Base-by-base conservation (phyloP, 2,329 filamentous ascomycete species). In the Didymella exigua region DNA sequence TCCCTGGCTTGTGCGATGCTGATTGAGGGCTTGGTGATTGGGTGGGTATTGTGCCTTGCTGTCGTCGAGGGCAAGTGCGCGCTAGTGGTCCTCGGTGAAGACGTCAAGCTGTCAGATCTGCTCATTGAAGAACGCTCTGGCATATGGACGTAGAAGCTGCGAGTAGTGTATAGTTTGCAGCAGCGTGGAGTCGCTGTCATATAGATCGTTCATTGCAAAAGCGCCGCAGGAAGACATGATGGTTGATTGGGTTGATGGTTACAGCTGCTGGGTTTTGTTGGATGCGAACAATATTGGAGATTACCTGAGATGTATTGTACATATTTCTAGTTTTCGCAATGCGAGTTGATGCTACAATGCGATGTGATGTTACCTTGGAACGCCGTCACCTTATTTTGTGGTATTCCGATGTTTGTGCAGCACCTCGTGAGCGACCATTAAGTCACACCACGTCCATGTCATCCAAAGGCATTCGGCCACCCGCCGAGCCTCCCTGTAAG, bases 151-250 rank as follows among this genome's bases (percentile, higher is more conserved):
- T 11, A 56, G 42, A 37, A 48, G 51, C 29, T 62, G 51, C 14
- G 60, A 58, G 30, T 60, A 60, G 33, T 60, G 37, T 6, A 49
- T 49, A 5, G 54, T 54, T 23, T 61, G 54, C 24, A 63, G 33
- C 5, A 63, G 47, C 1, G 54, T 30, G 19, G 58, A 63, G 30
- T 63, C 61, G 27, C 52, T 59, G 23, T 56, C 60, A 33, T 61
- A 62, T 10, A 49, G 26, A 13, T 41, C 31, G 34, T 49, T 56
- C 40, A 63, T 43, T 3, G 56, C 60, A 26, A 49, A 56, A 4
- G 58, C 60, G 14, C 52, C 52, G 23, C 41, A 55, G 14, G 46
- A 55, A 46, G 52, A 55, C 52, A 55, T 55, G n/a, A 4, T 31
- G 36, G 27, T n/a, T 4, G 21, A 19, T 3, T 37, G 16, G 29